Evolutionary conservation across 116 monocot species (phyloP), one percentile per base, ranked within the genome.

Genomic region (Dioscorea cayenensis): DNA sequence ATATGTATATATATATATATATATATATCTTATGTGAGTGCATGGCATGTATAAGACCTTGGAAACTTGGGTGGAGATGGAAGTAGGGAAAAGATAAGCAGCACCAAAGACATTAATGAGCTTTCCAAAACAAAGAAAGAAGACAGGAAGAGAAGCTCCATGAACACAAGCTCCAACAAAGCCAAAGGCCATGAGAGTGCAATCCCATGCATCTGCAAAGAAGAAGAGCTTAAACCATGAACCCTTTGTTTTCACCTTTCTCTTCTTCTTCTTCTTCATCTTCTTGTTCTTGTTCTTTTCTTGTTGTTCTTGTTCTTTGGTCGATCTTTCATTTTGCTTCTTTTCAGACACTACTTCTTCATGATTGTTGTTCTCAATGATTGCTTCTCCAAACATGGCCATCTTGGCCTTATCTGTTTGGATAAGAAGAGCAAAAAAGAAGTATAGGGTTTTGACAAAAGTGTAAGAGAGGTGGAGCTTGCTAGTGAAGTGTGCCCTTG

Each of bases 51-150:
- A 32, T 32, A 4, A 25, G 25, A 97, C 97, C 73, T 60, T 73
- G 27, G 97, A 82, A 20, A 97, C 97, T 71, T 74, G 70, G 66
- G 88, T 79, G 2, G 93, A 83, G 52, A 90, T 90, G 19, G 88
- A 66, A 35, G 84, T 36, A 6, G 97, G 93, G 74, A 90, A 93
- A 72, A 97, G 93, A 52, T 86, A 97, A 28, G 97, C 93, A 63
- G 87, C 36, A 29, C 93, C 97, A 43, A 97, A 90, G 77, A 97
- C 80, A 79, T 97, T 93, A 74, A 97, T 93, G 85, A 97, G 90
- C 76, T 90, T 97, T 36, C 97, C 97, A 66, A 97, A 97, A 81
- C 90, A 93, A 27, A 93, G 81, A 86, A 97, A 93, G 88, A 97
- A 97, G 65, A 97, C 85, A 18, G 97, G 97, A 18, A 97, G 88